phyloP scores from a whole-genome alignment of 2,329 filamentous ascomycete genomes.

The Trichothecium roseum region DNA sequence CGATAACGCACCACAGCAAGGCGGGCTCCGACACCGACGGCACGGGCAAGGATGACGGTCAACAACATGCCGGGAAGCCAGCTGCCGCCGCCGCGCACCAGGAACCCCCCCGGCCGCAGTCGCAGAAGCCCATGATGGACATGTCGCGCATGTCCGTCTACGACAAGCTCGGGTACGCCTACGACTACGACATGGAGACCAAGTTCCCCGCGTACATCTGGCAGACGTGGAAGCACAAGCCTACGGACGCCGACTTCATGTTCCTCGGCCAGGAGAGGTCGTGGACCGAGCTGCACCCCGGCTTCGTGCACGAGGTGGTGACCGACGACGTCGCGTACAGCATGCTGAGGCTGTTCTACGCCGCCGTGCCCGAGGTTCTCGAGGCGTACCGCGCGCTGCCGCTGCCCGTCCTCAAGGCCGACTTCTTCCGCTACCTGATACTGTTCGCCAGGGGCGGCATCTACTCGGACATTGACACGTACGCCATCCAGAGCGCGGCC shows the following conservation, averaged over 20 bases:
- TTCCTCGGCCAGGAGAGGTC: slow-evolving; percentile 80
- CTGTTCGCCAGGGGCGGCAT: slow-evolving; percentile 50
- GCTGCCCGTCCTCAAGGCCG: slow-evolving; percentile 65
- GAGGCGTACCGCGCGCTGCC: slow-evolving; percentile 68
- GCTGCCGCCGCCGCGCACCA: background rate
- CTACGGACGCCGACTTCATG: slow-evolving; percentile 64
- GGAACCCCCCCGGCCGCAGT: background rate
- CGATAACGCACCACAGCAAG: slow-evolving; percentile 1
- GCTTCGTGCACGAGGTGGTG: slow-evolving; percentile 93
- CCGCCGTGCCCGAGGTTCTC: slow-evolving; percentile 66
- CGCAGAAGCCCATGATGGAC: slow-evolving; percentile 57
- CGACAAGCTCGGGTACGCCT: slow-evolving; percentile 85
- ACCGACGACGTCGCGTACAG: slow-evolving; percentile 80
- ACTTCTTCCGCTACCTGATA: slow-evolving; percentile 70
- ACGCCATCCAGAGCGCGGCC: slow-evolving; percentile 68
- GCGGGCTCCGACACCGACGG: slow-evolving; percentile 10
- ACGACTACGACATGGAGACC: slow-evolving; percentile 77
- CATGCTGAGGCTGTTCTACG: slow-evolving; percentile 78
- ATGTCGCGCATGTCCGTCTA: slow-evolving; percentile 60
- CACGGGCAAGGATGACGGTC: slow-evolving; percentile 8
- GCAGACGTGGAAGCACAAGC: slow-evolving; percentile 95
- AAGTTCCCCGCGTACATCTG: slow-evolving; percentile 98
- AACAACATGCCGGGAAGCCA: background rate
- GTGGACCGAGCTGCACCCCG: slow-evolving; percentile 79
- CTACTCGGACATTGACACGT: slow-evolving; percentile 90